Base-by-base conservation (phyloP, 1,284 basidiomycete species). In the Ustilago cynodontis region DNA sequence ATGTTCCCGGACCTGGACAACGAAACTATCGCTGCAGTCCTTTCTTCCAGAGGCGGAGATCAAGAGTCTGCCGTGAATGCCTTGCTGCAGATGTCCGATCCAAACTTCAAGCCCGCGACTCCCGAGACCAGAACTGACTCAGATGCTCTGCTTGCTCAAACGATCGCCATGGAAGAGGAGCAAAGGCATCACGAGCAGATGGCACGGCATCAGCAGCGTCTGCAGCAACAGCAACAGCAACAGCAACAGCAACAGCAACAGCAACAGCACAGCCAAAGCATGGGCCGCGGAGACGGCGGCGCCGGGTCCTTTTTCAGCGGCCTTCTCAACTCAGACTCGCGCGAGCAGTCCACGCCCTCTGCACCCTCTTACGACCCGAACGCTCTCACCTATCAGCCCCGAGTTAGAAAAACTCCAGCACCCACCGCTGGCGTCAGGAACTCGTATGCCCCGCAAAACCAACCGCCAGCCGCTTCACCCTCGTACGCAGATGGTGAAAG, bases 1-100 rank as follows among this genome's bases (percentile, higher is more conserved):
- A 82, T 82, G 80, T 82, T 82, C 50, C 81, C 81, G 1, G 73
- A 80, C 33, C 52, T 81, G 20, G 81, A 82, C 62, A 51, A 61
- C 24, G 81, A 82, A 4, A 81, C 80, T 1, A 77, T 82, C 41
- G 65, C 61, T 13, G 78, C 78, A 28, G 78, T 82, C 16, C 59
- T 82, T 8, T 72, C 75, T n/a, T 71, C 78, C 6, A 61, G 66
- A 11, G 78, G 71, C 31, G 79, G 79, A 1, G 61, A 81, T 53
- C 69, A 78, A 49, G 80, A 82, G 60, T 57, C 70, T 14, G 80
- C 80, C 1, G 71, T 82, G 59, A 82, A 80, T 26, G 68, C 78
- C 4, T 71, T 82, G 11, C 55, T 82, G 60, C 77, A 78, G 60
- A 82, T 82, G 80, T 79, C 79, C 24, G 80, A 82, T 61, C 80